A percentile compares a stretch with the other conserved stretches of the same genome.
These are phyloP conservation scores for Globisporangium uncinulatum DNA, from an alignment of 352 stramenopile species.

Conservation along the genomic window DNA sequence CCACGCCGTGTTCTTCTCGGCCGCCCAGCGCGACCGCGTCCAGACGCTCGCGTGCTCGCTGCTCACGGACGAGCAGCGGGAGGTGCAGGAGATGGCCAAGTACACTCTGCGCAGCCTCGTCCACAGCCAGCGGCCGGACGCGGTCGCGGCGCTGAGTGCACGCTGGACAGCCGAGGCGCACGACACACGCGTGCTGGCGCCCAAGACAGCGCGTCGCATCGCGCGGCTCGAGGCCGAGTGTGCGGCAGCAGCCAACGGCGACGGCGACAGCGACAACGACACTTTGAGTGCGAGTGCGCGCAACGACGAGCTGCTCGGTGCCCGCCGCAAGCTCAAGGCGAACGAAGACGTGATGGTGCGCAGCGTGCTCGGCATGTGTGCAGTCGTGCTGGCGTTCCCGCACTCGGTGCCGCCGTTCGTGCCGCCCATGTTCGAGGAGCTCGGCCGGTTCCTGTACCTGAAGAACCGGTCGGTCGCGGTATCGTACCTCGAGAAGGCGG, in stretches of 20 bases:
- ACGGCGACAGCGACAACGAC: conserved; percentile 10
- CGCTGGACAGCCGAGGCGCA: conserved; percentile 29
- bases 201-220: conserved; percentile 53
- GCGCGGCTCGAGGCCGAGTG: conserved; percentile 32
- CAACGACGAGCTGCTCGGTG: conserved; percentile 27
- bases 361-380: conserved; percentile 63
- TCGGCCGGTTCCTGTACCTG: conserved; percentile 65
- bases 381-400: conserved; percentile 71
- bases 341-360: conserved; percentile 52
- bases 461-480: conserved; percentile 48
- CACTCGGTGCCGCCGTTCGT: conserved; percentile 66
- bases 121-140: conserved; percentile 37
- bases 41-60: conserved; percentile 46
- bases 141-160: conserved; percentile 32
- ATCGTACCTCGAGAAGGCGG: conserved; percentile 63
- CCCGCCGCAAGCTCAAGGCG: conserved; percentile 32
- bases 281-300: too few relatives aligned
- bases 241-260: not conserved
- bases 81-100: conserved; percentile 80
- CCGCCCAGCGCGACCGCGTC: conserved; percentile 33
- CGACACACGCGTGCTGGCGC: conserved; percentile 43
- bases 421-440: conserved; percentile 64
- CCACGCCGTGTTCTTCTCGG: conserved; percentile 55
- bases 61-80: conserved; percentile 61
- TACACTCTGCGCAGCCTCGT: conserved; percentile 60